Evolutionary conservation across 2,329 filamentous ascomycete species (phyloP).

Genomic region (Pyrenochaeta sp.): DNA sequence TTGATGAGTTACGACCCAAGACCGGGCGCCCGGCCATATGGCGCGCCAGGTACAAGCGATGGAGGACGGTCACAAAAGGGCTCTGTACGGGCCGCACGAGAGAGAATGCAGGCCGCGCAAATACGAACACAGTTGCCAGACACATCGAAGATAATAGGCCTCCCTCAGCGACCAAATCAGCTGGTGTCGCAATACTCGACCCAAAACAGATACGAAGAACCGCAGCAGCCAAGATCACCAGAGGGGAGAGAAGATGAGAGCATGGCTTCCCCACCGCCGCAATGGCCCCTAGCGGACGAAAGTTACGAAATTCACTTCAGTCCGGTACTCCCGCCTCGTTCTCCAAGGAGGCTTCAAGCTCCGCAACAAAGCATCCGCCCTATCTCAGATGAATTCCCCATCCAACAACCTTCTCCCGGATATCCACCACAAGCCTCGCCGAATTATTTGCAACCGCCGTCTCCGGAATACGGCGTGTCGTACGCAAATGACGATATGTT

Average conservation of each 20-base stretch:
- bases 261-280: conserved; percentile 47
- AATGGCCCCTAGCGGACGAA: conserved; percentile 58
- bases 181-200: conserved; percentile 35
- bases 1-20: conserved; percentile 51
- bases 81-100: conserved; percentile 48
- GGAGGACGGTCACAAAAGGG: conserved; percentile 36
- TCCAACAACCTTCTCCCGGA: conserved; percentile 38
- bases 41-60: conserved; percentile 33
- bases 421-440: conserved; percentile 31
- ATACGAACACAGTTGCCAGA: conserved; percentile 40
- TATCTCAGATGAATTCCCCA: conserved; percentile 43
- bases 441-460: conserved; percentile 30
- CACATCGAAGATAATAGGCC: conserved; percentile 45
- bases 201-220: conserved; percentile 17
- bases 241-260: conserved; percentile 20
- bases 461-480: conserved; percentile 30
- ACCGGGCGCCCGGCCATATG: conserved; percentile 42
- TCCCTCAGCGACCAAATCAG: conserved; percentile 47
- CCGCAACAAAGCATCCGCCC: conserved; percentile 54
- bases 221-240: conserved; percentile 24
- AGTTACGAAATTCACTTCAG: conserved; percentile 33
- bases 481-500: conserved; percentile 45
- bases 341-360: conserved; percentile 48
- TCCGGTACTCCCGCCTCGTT: conserved; percentile 29
- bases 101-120: conserved; percentile 42